phyloP scores from a whole-genome alignment of 768 basidiomycete genomes.

The Boletus fagicola region DNA sequence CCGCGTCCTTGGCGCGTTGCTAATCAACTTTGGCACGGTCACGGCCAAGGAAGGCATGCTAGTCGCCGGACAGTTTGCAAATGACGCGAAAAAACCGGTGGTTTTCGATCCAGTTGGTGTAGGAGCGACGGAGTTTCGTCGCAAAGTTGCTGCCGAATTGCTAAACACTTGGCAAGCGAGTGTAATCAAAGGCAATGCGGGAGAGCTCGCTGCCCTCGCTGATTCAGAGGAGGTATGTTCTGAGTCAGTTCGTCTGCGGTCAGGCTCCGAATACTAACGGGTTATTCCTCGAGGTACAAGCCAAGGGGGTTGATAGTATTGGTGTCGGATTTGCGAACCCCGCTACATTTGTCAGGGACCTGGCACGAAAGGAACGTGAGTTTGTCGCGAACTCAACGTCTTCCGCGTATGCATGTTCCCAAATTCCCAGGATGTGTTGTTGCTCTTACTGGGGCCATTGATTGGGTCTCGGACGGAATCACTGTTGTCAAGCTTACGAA shows the following conservation, averaged over 20 bases:
- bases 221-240: constrained; percentile 66
- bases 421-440: constrained; percentile 64
- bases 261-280: background rate
- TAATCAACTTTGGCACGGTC: constrained; percentile 88
- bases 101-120: constrained; percentile 93
- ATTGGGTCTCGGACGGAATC: constrained; percentile 83
- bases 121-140: constrained; percentile 76
- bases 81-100: constrained; percentile 66
- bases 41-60: constrained; percentile 71
- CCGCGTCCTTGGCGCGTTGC: constrained; percentile 59
- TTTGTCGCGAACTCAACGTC: background rate
- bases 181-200: constrained; percentile 94
- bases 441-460: constrained; percentile 73
- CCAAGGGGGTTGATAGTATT: constrained; percentile 84
- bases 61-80: constrained; percentile 68
- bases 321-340: constrained; percentile 80
- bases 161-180: constrained; percentile 78
- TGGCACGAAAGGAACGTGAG: constrained; percentile 78
- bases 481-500: constrained; percentile 69
- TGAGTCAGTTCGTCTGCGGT: background rate
- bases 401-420: background rate
- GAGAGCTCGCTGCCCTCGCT: constrained; percentile 77
- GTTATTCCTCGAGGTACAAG: constrained; percentile 48
- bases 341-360: constrained; percentile 56
- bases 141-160: constrained; percentile 55